Base-by-base conservation (phyloP, 177 flowering plant species). In the Vitis hybrid region DNA sequence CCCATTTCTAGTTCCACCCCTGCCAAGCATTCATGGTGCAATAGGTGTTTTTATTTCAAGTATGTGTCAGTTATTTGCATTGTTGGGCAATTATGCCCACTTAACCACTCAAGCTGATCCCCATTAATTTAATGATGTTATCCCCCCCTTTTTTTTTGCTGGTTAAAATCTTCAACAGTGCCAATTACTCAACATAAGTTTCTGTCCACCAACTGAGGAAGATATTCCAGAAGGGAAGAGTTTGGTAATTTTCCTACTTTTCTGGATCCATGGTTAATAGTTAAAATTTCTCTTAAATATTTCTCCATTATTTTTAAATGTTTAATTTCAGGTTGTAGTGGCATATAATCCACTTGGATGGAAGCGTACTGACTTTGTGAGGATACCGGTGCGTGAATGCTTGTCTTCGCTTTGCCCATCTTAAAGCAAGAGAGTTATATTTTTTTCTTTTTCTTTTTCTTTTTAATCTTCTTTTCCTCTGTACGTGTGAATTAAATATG, bases 281-380 rank as follows among this genome's bases (percentile, higher is more conserved):
- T 6, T 31, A 38, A 14, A 2, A 11, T 31, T 15, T 1, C 5
- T 3, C 9, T 31, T 8, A 53, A 62, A 49, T 33, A 63, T 19
- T 44, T 31, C 52, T 50, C 49, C n/a, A 52, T 38, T 19, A 12
- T 49, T 14, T 52, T 57, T 4, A n/a, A 14, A 15, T 61, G 22
- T 44, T 68, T 65, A 24, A 14, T 73, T 82, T 63, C 84, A 94
- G 98, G 90, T 94, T 70, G 78, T 92, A 11, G 89, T 92, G 70
- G 93, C 84, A 49, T 94, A 94, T 73, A 94, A 94, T 79, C 82
- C 98, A 12, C 91, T 92, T 62, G 96, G 95, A 64, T 92, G 97
- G 98, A 79, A 66, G 22, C 94, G 94, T 44, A 85, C 79, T 49
- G 95, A 94, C 19, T 71, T 83, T 50, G 69, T 94, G 38, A 82